A percentile compares a stretch with the other conserved stretches of the same genome.
These are phyloP conservation scores for Candida argentea DNA, from an alignment of 805 yeast genomes.

Conservation along the genomic window DNA sequence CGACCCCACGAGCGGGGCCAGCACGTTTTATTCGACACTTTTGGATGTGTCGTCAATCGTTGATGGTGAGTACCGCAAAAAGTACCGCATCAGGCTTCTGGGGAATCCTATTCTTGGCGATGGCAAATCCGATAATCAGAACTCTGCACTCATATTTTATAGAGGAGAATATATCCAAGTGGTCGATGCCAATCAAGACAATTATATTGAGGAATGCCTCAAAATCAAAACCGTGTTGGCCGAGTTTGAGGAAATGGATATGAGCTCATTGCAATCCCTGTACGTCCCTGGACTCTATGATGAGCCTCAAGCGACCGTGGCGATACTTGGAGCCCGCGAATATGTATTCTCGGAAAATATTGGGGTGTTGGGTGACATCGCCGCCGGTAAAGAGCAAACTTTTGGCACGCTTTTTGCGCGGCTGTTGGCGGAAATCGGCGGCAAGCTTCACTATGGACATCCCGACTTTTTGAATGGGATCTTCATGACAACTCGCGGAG, in stretches of 20 bases:
- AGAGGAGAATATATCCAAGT: conserved; percentile 94
- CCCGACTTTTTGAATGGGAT: conserved; percentile 89
- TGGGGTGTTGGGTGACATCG: conserved; percentile 90
- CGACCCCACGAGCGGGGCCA: conserved; percentile 31
- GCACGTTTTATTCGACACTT: conserved; percentile 53
- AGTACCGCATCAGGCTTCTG: conserved; percentile 61
- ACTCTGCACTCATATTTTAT: conserved; percentile 74
- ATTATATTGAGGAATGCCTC: conserved; percentile 87
- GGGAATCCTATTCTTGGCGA: conserved; percentile 96
- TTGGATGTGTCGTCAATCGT: conserved; percentile 31
- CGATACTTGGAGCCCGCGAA: conserved; percentile 91
- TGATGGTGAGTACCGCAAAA: conserved; percentile 28
- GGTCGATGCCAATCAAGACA: conserved; percentile 94
- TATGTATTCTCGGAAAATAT: conserved; percentile 88
- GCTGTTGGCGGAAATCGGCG: conserved; percentile 88
- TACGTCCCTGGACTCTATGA: conserved; percentile 45
- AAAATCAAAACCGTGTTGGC: conserved; percentile 81
- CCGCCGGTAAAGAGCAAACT: conserved; percentile 96
- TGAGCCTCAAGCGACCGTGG: conserved; percentile 48
- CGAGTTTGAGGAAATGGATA: conserved; percentile 77
- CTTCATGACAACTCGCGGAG: conserved; percentile 93
- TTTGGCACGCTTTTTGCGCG: conserved; percentile 94
- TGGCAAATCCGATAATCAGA: conserved; percentile 94
- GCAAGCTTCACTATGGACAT: conserved; percentile 91
- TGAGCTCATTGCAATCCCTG: conserved; percentile 28